These are phyloP conservation scores for Geotrichum bryndzae DNA, from an alignment of 1,139 yeast species.

Conservation along the genomic window DNA sequence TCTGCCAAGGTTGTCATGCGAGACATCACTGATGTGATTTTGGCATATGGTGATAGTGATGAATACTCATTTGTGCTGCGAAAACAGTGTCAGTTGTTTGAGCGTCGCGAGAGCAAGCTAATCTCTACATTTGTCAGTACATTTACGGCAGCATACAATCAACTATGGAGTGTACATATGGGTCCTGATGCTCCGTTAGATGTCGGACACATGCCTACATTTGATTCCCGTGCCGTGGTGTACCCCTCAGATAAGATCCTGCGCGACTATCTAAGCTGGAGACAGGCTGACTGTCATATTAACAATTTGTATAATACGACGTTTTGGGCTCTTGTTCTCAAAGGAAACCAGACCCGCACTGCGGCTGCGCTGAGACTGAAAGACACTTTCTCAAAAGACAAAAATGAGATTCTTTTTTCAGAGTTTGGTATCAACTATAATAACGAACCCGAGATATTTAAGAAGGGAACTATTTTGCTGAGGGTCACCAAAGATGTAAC, in stretches of 20 bases:
- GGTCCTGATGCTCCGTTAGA: conserved; percentile 32
- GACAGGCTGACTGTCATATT: conserved; percentile 96
- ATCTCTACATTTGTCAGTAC: conserved; percentile 76
- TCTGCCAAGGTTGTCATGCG: conserved; percentile 66
- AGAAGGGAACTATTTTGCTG: conserved; percentile 74
- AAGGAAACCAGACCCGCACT: conserved; percentile 64
- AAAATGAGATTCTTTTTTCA: conserved; percentile 75
- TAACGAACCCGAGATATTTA: conserved; percentile 78
- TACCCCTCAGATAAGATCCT: conserved; percentile 63
- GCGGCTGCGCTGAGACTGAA: conserved; percentile 69
- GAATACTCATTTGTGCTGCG: conserved; percentile 80
- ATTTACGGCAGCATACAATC: conserved; percentile 70
- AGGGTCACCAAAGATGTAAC: conserved; percentile 40
- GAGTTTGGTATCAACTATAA: conserved; percentile 84
- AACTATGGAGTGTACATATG: conserved; percentile 46
- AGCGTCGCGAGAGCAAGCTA: conserved; percentile 73
- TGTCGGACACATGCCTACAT: conserved; percentile 59
- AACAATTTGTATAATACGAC: conserved; percentile 89
- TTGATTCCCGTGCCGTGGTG: conserved; percentile 84
- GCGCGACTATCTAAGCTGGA: conserved; percentile 85
- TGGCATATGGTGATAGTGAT: conserved; percentile 94
- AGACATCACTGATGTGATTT: conserved; percentile 59
- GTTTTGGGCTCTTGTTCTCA: conserved; percentile 77
- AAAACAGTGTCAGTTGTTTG: conserved; percentile 59
- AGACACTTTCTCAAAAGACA: conserved; percentile 76